Evolutionary conservation across 305 asterid species (phyloP), one percentile per base, ranked within the genome.

Genomic region (Coffea humblotiana): DNA sequence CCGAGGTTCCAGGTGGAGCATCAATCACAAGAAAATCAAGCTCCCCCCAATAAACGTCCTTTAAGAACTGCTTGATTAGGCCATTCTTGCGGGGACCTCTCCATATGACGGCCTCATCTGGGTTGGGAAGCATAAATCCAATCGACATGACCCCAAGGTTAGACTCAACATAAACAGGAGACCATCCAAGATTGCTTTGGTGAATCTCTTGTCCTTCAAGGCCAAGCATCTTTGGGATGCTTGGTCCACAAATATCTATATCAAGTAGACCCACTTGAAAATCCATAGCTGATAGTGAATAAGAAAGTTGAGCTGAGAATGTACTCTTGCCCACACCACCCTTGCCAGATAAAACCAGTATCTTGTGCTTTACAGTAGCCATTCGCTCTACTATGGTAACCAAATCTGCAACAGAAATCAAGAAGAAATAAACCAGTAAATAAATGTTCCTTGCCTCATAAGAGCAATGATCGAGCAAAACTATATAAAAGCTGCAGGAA

Each of bases 271-370:
- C 96, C 4, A 93, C 98, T 81, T 91, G 92, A 82, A 89, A 93
- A 86, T 90, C 95, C 98, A 83, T 93, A 56, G 90, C 89, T n/a
- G 96, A 95, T 35, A 94, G 89, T 54, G 96, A 93, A 77, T 87
- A 94, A 47, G 98, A 87, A 82, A 94, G 95, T 81, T 94, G 98
- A 56, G 97, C 97, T 1, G 98, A 91, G 88, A 94, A 88, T 19
- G 98, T 94, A 83, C 98, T 94, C 96, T 94, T 94, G 77, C 98
- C 98, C 61, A 94, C 98, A 76, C 98, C 98, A 60, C 98, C 98
- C 78, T 94, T 93, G 63, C 98, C 98, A 13, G 98, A 94, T 25
- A 92, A 79, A 58, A 94, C 95, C 74, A 94, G 88, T 84, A 94
- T 93, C 89, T 94, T 94, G 92, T 94, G 98, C 84, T 94, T 94